These are phyloP conservation scores for Acanthamoeba lenticulata DNA, from an alignment of 208 protist genomes.

Conservation along the genomic window DNA sequence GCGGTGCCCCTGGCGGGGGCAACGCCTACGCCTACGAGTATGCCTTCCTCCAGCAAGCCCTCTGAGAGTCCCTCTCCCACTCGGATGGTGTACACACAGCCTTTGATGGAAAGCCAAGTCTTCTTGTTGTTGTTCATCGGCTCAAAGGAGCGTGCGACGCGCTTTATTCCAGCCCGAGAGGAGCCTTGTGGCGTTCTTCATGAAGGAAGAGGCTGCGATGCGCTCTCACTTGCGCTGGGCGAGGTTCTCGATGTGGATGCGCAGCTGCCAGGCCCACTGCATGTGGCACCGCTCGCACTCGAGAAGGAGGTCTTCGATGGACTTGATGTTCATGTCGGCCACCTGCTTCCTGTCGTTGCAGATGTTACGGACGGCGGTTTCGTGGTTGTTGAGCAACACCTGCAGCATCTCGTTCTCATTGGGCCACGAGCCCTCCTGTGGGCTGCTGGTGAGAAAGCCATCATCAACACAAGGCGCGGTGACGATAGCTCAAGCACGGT, in stretches of 20 bases:
- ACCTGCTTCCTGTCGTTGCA: conserved; percentile 16
- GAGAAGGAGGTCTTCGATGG: conserved; percentile 29
- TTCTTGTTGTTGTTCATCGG: too few species aligned
- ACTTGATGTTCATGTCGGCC: neutral
- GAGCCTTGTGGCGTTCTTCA: too few species aligned
- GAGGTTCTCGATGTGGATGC: neutral
- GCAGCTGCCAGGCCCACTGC: conserved; percentile 55
- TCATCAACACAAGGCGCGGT: neutral
- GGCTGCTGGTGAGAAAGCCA: neutral
- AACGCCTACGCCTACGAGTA: conserved; percentile 9
- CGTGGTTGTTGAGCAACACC: neutral
- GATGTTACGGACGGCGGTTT: neutral
- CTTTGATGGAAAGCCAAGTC: neutral
- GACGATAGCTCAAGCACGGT: neutral
- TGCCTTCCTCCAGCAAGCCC: neutral
- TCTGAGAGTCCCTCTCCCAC: neutral
- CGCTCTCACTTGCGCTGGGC: neutral
- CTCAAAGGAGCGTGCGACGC: too few species aligned
- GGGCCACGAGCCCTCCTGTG: neutral
- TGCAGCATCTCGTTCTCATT: neutral
- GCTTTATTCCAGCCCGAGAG: too few species aligned
- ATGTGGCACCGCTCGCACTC: conserved; percentile 13
- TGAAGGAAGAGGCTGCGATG: too few species aligned
- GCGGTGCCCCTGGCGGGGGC: neutral
- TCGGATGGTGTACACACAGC: neutral